Evolutionary conservation across 345 rosid genomes (phyloP), one percentile per base, ranked within the genome.

Genomic region (Salix exigua): DNA sequence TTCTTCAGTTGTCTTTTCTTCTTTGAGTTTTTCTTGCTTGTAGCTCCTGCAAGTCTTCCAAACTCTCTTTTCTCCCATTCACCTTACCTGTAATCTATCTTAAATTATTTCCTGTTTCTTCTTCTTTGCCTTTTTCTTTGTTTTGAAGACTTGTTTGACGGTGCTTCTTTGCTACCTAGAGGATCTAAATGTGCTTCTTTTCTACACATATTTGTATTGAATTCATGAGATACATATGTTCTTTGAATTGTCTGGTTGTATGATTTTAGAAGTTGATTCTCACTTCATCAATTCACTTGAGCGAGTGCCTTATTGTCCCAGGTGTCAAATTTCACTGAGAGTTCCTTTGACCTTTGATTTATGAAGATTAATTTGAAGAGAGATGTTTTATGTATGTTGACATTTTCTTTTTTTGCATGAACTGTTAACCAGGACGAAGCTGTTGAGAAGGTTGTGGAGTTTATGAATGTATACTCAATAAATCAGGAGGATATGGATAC

Each of bases 401-500:
- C 12, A 11, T 70, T 60, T 25, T 71, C 7, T 70, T 40, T 33
- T 73, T 44, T 26, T 65, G 14, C 30, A 30, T 76, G 73, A 74
- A 73, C 46, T 51, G 23, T 69, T 82, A 77, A 72, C 37, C 90
- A 96, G 99, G 97, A 90, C 76, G 96, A 92, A 87, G 99, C 98
- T 71, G 94, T 92, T 77, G 64, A 87, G 75, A 86, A 93, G 80
- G 97, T 92, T 79, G 91, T 93, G 80, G 93, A 91, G 78, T 90
- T 91, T 84, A 93, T 96, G 98, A 89, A 89, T 89, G 75, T 79
- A 2, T 96, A 96, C 86, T 96, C 98, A 63, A 89, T 96, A 71
- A 89, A 85, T 84, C 97, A 91, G 90, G 96, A 92, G 79, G 98
- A 96, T 85, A 86, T 82, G 72, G 97, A 92, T 80, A 92, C 94